phyloP scores from a whole-genome alignment of 2,329 filamentous ascomycete species.

The Biscogniauxia mediterranea region DNA sequence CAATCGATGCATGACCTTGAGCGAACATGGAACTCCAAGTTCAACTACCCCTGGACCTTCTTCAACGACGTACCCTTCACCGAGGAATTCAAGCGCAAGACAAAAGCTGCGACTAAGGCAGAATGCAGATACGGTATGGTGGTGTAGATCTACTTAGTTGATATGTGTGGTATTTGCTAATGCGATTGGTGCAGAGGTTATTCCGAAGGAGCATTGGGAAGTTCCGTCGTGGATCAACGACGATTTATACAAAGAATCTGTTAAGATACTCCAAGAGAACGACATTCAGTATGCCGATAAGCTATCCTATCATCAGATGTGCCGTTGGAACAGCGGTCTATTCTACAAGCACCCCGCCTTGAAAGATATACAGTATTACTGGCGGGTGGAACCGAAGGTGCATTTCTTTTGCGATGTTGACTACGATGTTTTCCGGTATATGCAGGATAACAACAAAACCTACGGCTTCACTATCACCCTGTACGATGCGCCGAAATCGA shows the following conservation, averaged over 20 bases:
- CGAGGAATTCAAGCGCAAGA: constrained; percentile 86
- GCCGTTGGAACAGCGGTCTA: constrained; percentile 95
- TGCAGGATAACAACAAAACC: constrained; percentile 97
- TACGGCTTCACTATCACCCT: constrained; percentile 99
- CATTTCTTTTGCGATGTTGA: constrained; percentile 99
- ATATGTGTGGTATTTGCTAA: constrained; percentile 26
- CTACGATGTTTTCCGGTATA: constrained; percentile 97
- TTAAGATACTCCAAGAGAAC: constrained; percentile 77
- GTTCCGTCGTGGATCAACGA: constrained; percentile 88
- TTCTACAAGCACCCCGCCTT: constrained; percentile 97
- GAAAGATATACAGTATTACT: constrained; percentile 83
- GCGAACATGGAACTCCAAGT: constrained; percentile 94
- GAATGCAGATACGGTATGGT: constrained; percentile 75
- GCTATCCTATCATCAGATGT: constrained; percentile 97
- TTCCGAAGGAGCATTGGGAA: constrained; percentile 95
- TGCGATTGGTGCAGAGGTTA: constrained; percentile 60
- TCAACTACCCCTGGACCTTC: constrained; percentile 99
- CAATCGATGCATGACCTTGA: constrained; percentile 90
- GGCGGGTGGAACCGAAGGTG: constrained; percentile 97
- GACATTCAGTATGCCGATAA: constrained; percentile 87
- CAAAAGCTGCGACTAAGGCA: constrained; percentile 79
- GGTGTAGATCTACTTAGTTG: not conserved
- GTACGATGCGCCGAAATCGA: constrained; percentile 85
- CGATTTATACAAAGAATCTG: constrained; percentile 81
- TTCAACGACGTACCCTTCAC: constrained; percentile 96